phyloP scores from a whole-genome alignment of 2,329 filamentous ascomycete genomes.

The Incumbomyces delicatus region DNA sequence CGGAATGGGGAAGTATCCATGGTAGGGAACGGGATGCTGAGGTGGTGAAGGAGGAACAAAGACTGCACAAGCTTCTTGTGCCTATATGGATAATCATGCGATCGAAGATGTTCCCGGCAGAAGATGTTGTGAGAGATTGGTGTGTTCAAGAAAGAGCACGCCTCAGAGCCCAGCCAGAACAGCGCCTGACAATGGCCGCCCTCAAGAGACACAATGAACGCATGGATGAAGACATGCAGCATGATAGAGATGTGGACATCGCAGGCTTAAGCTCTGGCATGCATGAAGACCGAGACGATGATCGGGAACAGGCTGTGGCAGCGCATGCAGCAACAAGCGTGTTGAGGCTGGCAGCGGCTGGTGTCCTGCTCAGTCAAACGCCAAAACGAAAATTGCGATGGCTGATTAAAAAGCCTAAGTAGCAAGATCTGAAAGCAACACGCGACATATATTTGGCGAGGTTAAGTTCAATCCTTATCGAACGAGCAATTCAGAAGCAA shows the following conservation, averaged over 20 bases:
- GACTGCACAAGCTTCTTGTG: slow-evolving; percentile 19
- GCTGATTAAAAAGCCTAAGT: slow-evolving; percentile 3
- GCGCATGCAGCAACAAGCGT: slow-evolving; percentile 7
- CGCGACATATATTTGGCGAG: too few relatives aligned
- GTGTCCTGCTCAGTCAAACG: slow-evolving; percentile 2
- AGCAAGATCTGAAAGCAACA: neutral
- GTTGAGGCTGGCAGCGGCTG: slow-evolving; percentile 5
- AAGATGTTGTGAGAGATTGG: slow-evolving; percentile 14
- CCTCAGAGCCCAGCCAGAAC: neutral
- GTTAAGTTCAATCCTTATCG: too few relatives aligned
- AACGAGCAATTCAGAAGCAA: too few relatives aligned
- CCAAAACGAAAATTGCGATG: slow-evolving; percentile 7
- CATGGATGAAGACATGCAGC: neutral
- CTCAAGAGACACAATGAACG: neutral
- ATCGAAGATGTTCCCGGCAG: slow-evolving; percentile 17
- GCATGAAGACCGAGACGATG: neutral
- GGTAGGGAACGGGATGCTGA: slow-evolving; percentile 10
- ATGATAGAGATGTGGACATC: neutral
- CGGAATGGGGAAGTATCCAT: slow-evolving; percentile 7
- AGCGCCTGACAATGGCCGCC: neutral
- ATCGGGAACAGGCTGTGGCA: neutral
- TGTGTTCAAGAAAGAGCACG: slow-evolving; percentile 9
- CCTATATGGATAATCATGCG: slow-evolving; percentile 20
- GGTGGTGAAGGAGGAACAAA: slow-evolving; percentile 16
- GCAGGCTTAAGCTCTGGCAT: neutral